Evolutionary conservation across 371 early-diverging fungal species (phyloP), one percentile per base, ranked within the genome.

Genomic region (Dichotomocladium elegans): DNA sequence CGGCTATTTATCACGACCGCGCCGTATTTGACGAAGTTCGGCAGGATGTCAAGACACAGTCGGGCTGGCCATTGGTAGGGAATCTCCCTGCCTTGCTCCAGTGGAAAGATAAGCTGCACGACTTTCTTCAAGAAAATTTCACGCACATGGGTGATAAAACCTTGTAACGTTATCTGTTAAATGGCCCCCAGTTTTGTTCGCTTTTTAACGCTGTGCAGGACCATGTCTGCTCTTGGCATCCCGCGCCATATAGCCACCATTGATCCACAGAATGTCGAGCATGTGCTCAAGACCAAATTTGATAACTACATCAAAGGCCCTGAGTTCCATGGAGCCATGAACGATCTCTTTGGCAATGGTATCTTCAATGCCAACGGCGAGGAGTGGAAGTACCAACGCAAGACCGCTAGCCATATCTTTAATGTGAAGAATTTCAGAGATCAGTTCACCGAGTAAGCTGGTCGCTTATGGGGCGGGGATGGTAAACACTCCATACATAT

Each of bases 311-410:
- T 67, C 25, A 86, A 85, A 57, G 81, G 79, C 1, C 65, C 74
- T 5, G 57, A 63, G 30, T 58, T 77, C 28, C 58, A 72, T 12
- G 51, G 43, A 25, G 43, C 60, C 5, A 22, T 71, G 37, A 26
- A 49, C 4, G 78, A 83, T 14, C 46, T 87, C 3, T 67, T 89
- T 12, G 90, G 89, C 3, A 63, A 87, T 51, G 90, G 90, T 41
- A 90, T 90, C 53, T 90, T 90, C 61, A 79, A 78, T 59, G 70
- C 76, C 2, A 86, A 87, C 58, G 88, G 89, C 8, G 72, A 81
- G 26, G 28, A 67, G 0, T 88, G 89, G 89, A 77, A 65, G 50
- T 74, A 68, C 44, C 87, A 88, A 51, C 66, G 89, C 27, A 90
- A 89, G 66, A 72, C 81, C 0, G 83, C 86, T 12, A 72, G 81